Base-by-base conservation (phyloP, 192 early-diverging fungal species). In the Backusella mclennaniae region DNA sequence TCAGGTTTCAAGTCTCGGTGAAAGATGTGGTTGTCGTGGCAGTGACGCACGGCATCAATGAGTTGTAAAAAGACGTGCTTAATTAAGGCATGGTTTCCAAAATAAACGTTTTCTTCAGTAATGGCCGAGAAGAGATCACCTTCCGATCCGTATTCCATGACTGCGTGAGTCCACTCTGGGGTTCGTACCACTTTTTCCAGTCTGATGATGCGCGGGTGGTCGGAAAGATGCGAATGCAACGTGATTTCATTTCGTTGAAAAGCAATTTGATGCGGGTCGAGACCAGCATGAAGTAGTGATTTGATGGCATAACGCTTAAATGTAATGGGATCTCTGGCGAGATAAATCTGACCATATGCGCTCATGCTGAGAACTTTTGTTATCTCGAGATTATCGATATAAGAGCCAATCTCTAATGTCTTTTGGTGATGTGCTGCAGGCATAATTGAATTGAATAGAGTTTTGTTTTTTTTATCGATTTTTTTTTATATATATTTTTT, bases 91-190 rank as follows among this genome's bases (percentile, higher is more conserved):
- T 96, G 95, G 52, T 91, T 89, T 77, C 88, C 89, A 42, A 84
- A 67, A 36, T 94, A 93, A n/a, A 86, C 90, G 46, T 93, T 93
- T 15, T 92, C 88, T 35, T 89, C 90, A 8, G 97, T 96, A 75
- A 99, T 98, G 59, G 92, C 92, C 56, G 95, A 94, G 82, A 99
- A 99, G 35, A 99, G 87, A 88, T 99, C 98, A 69, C 98, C 98
- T 66, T 96, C 96, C 15, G 86, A 85, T 19, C 93, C 94, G 78
- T 88, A 91, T 84, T 95, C 93, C 71, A 95, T 85, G 31, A 93
- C 85, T 66, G 93, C 81, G 53, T 93, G 87, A 42, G 93, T 82
- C 77, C 87, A 90, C 66, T 92, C 90, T 59, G 84, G 75, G 6
- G 89, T 88, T 66, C 92, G 91, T 75, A 95, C 85, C 56, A 91